Evolutionary conservation across 768 basidiomycete species (phyloP).

Genomic region (Mrakia blollopis): DNA sequence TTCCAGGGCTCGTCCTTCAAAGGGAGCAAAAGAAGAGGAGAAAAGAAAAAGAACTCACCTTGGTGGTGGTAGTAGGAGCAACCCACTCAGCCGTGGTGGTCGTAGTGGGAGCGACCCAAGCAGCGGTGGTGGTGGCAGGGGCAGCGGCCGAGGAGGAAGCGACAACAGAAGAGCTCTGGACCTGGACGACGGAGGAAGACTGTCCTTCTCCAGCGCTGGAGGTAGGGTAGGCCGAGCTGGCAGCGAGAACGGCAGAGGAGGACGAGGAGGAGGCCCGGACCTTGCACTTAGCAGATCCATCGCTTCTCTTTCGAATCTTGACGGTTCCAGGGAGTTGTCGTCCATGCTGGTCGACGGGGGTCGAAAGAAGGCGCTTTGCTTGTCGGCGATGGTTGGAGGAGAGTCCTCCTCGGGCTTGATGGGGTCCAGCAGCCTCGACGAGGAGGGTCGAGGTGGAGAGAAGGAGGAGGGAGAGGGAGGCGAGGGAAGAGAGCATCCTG

Average conservation of each 20-base stretch:
- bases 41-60: neutral
- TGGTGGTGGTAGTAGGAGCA: constrained; percentile 8
- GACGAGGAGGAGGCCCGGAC: neutral
- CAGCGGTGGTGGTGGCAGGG: neutral
- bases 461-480: neutral
- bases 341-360: constrained; percentile 19
- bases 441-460: neutral
- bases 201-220: neutral
- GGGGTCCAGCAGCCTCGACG: neutral
- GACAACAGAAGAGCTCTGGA: neutral
- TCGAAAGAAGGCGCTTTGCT: neutral
- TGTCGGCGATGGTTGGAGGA: neutral
- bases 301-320: constrained; percentile 23
- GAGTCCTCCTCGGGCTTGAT: constrained; percentile 5
- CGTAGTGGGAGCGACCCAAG: constrained; percentile 3
- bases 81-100: constrained; percentile 12
- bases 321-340: constrained; percentile 28
- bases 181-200: neutral
- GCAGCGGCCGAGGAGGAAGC: neutral
- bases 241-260: neutral
- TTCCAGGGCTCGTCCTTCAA: neutral
- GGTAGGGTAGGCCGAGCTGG: neutral
- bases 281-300: constrained; percentile 25
- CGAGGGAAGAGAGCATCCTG: neutral
- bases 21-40: too few species aligned